Evolutionary conservation across 345 rosid genomes (phyloP).

Genomic region (Alliaria petiolata): DNA sequence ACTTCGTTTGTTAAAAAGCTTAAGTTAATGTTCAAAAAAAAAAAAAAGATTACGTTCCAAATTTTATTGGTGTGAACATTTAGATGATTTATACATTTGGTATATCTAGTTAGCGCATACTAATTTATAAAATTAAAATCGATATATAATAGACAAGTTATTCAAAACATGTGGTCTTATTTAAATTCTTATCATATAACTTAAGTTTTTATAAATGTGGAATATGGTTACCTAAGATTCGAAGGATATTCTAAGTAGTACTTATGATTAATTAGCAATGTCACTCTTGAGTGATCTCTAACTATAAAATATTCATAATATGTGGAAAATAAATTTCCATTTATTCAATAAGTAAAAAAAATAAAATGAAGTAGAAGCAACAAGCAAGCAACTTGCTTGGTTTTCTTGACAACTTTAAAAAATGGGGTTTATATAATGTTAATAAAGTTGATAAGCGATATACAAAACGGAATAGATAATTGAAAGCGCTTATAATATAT

Average conservation of each 20-base stretch:
- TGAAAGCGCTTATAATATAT: constrained; percentile 18
- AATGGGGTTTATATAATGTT: not conserved
- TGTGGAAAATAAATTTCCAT: not conserved
- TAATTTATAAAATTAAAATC: not conserved
- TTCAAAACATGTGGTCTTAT: not conserved
- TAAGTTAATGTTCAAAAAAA: no score
- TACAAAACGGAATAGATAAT: constrained; percentile 15
- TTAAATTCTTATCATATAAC: not conserved
- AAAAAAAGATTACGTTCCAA: not conserved
- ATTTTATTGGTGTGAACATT: not conserved
- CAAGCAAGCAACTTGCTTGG: constrained; percentile 29
- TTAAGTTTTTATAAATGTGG: not conserved
- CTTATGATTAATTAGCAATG: not conserved
- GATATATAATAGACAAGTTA: not conserved
- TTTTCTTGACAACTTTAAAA: constrained; percentile 1
- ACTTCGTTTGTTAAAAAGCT: not conserved
- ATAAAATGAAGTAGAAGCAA: constrained; percentile 6
- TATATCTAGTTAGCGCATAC: not conserved
- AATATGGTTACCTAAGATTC: not conserved
- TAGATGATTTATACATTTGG: not conserved
- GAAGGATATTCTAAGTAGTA: constrained; percentile 11
- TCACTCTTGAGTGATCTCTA: constrained; percentile 13
- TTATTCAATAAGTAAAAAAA: not conserved
- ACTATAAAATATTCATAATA: constrained; percentile 10
- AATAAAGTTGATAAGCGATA: constrained; percentile 22